phyloP scores from a whole-genome alignment of 139 green algal species.

The Ostreobium quekettii region DNA sequence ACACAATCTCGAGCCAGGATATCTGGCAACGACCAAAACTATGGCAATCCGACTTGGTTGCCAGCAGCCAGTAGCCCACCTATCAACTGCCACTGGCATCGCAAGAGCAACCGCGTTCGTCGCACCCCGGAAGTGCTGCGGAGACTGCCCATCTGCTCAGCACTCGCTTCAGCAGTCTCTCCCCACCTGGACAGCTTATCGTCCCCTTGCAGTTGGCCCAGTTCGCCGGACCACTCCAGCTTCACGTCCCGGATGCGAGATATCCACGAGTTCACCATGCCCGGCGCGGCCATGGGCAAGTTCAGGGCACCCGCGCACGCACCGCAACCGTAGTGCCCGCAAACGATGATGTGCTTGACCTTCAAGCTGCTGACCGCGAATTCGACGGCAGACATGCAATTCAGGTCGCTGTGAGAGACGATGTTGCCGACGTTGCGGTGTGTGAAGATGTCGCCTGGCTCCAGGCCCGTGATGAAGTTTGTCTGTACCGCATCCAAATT shows the following conservation, averaged over 20 bases:
- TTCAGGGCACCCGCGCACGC: conserved; percentile 49
- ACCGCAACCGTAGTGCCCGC: conserved; percentile 75
- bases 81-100: too few relatives aligned
- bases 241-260: conserved; percentile 47
- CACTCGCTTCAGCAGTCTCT: too few relatives aligned
- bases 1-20: too few relatives aligned
- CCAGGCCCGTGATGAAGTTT: conserved; percentile 61
- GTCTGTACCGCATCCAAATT: conserved; percentile 23
- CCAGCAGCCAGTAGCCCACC: too few relatives aligned
- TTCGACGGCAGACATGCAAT: conserved; percentile 64
- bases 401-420: conserved; percentile 71
- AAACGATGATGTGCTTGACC: conserved; percentile 74
- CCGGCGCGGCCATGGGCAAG: conserved; percentile 41
- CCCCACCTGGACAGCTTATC: too few relatives aligned
- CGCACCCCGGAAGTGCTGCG: too few relatives aligned
- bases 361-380: conserved; percentile 62
- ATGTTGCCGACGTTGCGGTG: conserved; percentile 82
- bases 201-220: conserved; percentile 12
- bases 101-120: too few relatives aligned
- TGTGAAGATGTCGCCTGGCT: conserved; percentile 71
- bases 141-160: too few relatives aligned
- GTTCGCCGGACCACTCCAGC: conserved; percentile 20
- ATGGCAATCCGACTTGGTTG: too few relatives aligned
- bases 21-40: too few relatives aligned
- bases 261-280: conserved; percentile 74